These are phyloP conservation scores for Paramyrothecium sp. DNA, from an alignment of 2,329 filamentous ascomycete species.

Conservation along the genomic window DNA sequence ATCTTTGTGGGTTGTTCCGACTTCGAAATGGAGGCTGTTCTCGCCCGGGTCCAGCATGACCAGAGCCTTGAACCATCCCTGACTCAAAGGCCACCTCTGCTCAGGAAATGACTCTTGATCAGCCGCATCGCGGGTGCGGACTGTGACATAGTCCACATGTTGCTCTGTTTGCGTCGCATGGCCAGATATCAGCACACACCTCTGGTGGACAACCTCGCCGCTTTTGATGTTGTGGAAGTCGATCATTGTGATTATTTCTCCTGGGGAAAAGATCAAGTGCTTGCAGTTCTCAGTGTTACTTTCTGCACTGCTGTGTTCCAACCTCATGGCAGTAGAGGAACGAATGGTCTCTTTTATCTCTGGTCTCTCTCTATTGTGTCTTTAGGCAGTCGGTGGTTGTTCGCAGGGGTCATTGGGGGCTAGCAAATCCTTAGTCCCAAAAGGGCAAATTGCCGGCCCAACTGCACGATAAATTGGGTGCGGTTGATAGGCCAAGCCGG, in stretches of 20 bases:
- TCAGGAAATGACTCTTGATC: conserved; percentile 8
- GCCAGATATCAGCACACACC: conserved; percentile 12
- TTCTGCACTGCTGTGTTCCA: too few relatives aligned
- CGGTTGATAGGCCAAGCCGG: too few relatives aligned
- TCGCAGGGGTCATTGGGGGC: too few relatives aligned
- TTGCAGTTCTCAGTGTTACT: too few relatives aligned
- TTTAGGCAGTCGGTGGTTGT: too few relatives aligned
- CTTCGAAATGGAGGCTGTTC: conserved; percentile 2
- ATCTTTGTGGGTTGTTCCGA: not conserved
- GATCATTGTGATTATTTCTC: conserved; percentile 5
- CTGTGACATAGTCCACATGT: conserved; percentile 2
- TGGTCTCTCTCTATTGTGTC: too few relatives aligned
- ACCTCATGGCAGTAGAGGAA: too few relatives aligned
- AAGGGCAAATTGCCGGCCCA: too few relatives aligned
- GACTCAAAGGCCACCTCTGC: conserved; percentile 13
- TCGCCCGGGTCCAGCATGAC: conserved; percentile 10
- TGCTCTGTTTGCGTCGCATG: not conserved
- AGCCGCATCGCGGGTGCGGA: conserved; percentile 3
- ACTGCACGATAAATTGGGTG: too few relatives aligned
- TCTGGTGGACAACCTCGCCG: conserved; percentile 13
- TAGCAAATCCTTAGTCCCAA: too few relatives aligned
- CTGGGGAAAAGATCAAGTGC: too few relatives aligned
- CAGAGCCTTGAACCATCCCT: conserved; percentile 13
- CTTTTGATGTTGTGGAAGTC: conserved; percentile 13
- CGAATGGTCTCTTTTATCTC: too few relatives aligned